phyloP scores from a whole-genome alignment of 2,329 filamentous ascomycete species.

The Penicillium frequentans region DNA sequence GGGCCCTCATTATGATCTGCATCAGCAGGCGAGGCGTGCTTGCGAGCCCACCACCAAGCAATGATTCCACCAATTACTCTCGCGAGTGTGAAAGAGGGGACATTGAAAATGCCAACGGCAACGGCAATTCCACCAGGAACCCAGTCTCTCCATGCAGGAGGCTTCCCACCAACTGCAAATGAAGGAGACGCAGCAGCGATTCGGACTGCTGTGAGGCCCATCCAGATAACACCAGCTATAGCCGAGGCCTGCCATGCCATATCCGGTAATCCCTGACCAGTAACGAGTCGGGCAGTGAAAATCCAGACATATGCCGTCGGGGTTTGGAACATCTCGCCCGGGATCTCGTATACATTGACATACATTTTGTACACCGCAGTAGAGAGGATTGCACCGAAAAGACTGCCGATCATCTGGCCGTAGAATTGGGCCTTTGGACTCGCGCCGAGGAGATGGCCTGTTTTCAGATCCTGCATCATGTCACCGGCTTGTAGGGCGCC shows the following conservation, averaged over 20 bases:
- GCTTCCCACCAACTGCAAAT: slow-evolving; percentile 30
- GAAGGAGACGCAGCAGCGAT: slow-evolving; percentile 51
- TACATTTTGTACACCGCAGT: slow-evolving; percentile 89
- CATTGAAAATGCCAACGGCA: slow-evolving; percentile 97
- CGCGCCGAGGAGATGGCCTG: slow-evolving; percentile 87
- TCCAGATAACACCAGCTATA: slow-evolving; percentile 73
- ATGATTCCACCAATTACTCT: slow-evolving; percentile 76
- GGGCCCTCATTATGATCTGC: neutral
- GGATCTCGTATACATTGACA: slow-evolving; percentile 83
- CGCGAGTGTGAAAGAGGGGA: slow-evolving; percentile 91
- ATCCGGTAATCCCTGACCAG: slow-evolving; percentile 79
- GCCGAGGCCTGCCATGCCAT: slow-evolving; percentile 81
- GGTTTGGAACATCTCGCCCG: slow-evolving; percentile 86
- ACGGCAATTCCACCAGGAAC: slow-evolving; percentile 87
- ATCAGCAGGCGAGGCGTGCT: slow-evolving; percentile 22
- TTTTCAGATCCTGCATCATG: slow-evolving; percentile 96
- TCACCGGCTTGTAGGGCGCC: slow-evolving; percentile 93
- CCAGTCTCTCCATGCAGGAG: slow-evolving; percentile 65
- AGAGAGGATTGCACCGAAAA: slow-evolving; percentile 80
- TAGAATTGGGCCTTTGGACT: slow-evolving; percentile 95
- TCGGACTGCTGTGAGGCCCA: slow-evolving; percentile 67
- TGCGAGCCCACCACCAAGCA: slow-evolving; percentile 74
- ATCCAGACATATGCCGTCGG: slow-evolving; percentile 97
- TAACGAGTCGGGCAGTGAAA: slow-evolving; percentile 90
- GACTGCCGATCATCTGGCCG: slow-evolving; percentile 89